Conservation (phyloP, 2,329 filamentous ascomycete species). For the Colletotrichum cereale region DNA sequence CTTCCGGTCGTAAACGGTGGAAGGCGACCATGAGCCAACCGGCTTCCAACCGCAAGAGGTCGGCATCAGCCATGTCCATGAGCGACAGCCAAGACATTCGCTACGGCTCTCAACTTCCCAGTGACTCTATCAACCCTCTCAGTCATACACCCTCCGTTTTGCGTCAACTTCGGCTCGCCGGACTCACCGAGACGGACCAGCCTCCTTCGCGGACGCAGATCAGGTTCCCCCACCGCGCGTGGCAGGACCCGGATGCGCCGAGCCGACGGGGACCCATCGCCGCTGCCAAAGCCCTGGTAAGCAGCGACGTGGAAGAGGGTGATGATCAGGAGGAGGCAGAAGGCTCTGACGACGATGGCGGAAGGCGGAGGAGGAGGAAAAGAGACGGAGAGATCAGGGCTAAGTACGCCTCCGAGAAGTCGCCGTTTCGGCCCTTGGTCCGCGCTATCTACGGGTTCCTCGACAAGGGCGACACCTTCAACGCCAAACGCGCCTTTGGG, state of each 20-base stretch:
- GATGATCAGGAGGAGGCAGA: not conserved
- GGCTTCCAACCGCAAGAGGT: slow-evolving; percentile 49
- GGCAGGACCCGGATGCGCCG: slow-evolving; percentile 24
- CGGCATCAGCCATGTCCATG: slow-evolving; percentile 42
- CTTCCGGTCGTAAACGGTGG: not conserved
- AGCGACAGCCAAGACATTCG: slow-evolving; percentile 8
- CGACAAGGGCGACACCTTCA: slow-evolving; percentile 75
- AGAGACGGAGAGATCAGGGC: slow-evolving; percentile 40
- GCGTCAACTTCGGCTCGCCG: slow-evolving; percentile 66
- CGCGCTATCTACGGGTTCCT: slow-evolving; percentile 80
- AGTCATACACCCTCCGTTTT: slow-evolving; percentile 66
- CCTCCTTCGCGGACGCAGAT: slow-evolving; percentile 53
- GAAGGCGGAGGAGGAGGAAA: slow-evolving; percentile 15
- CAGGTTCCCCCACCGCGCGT: slow-evolving; percentile 65
- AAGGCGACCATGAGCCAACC: slow-evolving; percentile 18
- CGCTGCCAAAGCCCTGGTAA: slow-evolving; percentile 10
- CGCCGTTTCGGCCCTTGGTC: slow-evolving; percentile 39
- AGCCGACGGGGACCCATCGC: not conserved
- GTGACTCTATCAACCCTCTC: slow-evolving; percentile 63
- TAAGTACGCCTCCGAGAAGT: slow-evolving; percentile 37
- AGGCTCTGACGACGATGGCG: slow-evolving; percentile 31
- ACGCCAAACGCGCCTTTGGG: slow-evolving; percentile 81
- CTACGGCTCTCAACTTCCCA: slow-evolving; percentile 45
- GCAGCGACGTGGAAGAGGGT: slow-evolving; percentile 15
- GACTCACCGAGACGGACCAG: slow-evolving; percentile 62